Evolutionary conservation across 2,329 filamentous ascomycete genomes (phyloP).

Genomic region (Colletotrichum echinochloae): DNA sequence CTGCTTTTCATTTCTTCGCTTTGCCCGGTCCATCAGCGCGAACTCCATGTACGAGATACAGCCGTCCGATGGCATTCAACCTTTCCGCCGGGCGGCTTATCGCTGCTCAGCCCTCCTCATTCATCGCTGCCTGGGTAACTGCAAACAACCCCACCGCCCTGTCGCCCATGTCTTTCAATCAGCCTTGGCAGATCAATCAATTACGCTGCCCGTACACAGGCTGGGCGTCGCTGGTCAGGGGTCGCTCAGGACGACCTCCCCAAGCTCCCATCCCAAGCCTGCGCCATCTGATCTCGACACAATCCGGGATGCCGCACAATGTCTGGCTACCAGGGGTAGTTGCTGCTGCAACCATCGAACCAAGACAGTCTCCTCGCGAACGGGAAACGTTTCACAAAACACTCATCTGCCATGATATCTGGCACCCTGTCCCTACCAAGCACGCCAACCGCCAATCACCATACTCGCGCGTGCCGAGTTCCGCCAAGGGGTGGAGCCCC

Average conservation of each 20-base stretch:
- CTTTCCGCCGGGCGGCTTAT: slow-evolving; percentile 9
- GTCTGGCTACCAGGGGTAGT: slow-evolving; percentile 15
- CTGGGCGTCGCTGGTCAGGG: slow-evolving; percentile 7
- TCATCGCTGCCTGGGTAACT: slow-evolving; percentile 35
- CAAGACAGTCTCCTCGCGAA: slow-evolving; percentile 16
- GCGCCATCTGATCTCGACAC: slow-evolving; percentile 29
- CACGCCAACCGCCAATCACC: slow-evolving; percentile 30
- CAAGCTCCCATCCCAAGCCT: not conserved
- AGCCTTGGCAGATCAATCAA: slow-evolving; percentile 17
- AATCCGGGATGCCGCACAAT: not conserved
- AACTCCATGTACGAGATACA: slow-evolving; percentile 1
- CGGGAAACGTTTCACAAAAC: slow-evolving; percentile 37
- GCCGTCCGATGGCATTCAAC: slow-evolving; percentile 1
- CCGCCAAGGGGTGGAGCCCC: slow-evolving; percentile 38
- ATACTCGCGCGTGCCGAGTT: slow-evolving; percentile 28
- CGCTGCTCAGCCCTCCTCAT: slow-evolving; percentile 25
- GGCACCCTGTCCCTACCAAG: slow-evolving; percentile 21
- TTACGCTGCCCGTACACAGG: slow-evolving; percentile 3
- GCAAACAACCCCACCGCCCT: too few species aligned
- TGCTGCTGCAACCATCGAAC: slow-evolving; percentile 12
- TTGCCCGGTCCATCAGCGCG: slow-evolving; percentile 24
- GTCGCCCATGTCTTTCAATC: slow-evolving; percentile 11
- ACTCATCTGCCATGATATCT: slow-evolving; percentile 37
- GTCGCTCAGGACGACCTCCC: not conserved
- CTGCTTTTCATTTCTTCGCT: slow-evolving; percentile 2